Base-by-base conservation (phyloP, 2,329 filamentous ascomycete species). In the Arachnomyces sp. region DNA sequence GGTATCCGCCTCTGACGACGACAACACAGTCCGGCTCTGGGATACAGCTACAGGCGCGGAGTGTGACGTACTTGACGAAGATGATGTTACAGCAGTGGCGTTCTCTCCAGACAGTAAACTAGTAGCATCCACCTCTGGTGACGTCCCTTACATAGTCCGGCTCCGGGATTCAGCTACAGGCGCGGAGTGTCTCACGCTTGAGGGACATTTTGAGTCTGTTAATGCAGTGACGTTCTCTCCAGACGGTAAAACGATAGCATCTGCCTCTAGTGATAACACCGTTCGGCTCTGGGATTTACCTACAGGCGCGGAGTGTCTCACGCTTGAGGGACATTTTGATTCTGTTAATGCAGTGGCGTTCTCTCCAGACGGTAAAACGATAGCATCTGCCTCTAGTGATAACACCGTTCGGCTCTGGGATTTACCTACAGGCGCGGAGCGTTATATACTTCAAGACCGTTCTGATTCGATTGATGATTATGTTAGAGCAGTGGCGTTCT, bases 401-500 rank as follows among this genome's bases (percentile, higher is more conserved):
- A 3, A 3, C 14, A 32, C 36, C 7, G 28, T 38, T 2, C 12
- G 28, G n/a, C 13, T 31, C n/a, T 38, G 28, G 3, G 28, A 31
- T 38, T 20, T 31, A 7, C 3, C 11, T 8, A 38, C 20, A n/a
- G 20, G 36, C 3, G 13, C 11, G 18, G 25, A 44, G 29, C 11
- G 34, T 12, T 34, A 14, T 7, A 25, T 45, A 20, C 16, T 46
- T 30, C 34, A 38, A 20, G 42, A 45, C 28, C 8, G 18, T 34
- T 12, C 30, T n/a, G n/a, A n/a, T n/a, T n/a, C n/a, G n/a, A n/a
- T n/a, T n/a, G 15, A 32, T 28, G 45, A 34, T 25, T 20, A 25
- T 16, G 39, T 52, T 28, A 40, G 12, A 14, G 38, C 34, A 14
- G 42, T 48, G 15, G 43, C 40, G n/a, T 52, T 52, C 43, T 51